Evolutionary conservation across 1,139 yeast species (phyloP).

Genomic region (Candida glucosophila): DNA sequence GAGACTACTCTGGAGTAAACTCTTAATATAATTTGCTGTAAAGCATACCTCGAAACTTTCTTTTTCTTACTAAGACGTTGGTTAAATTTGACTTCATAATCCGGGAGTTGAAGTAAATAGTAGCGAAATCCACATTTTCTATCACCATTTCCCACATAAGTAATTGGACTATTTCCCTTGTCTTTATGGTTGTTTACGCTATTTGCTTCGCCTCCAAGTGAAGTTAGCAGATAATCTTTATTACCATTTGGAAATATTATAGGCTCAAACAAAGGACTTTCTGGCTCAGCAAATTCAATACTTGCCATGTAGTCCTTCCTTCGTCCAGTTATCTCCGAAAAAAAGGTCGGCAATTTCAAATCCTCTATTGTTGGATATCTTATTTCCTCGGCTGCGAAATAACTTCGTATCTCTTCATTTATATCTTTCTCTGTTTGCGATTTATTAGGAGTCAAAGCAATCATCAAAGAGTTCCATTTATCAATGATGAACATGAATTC

Average conservation of each 20-base stretch:
- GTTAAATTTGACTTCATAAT: conserved; percentile 15
- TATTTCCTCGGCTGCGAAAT: too few relatives aligned
- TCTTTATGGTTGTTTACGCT: too few relatives aligned
- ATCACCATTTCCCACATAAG: not conserved
- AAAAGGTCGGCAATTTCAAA: conserved; percentile 18
- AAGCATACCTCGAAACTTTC: conserved; percentile 44
- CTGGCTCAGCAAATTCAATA: not conserved
- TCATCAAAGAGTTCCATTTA: conserved; percentile 34
- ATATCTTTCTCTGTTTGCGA: conserved; percentile 16
- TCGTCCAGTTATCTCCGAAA: conserved; percentile 14
- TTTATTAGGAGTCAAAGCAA: conserved; percentile 24
- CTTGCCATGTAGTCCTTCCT: not conserved
- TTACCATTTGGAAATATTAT: not conserved
- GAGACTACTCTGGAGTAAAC: conserved; percentile 74
- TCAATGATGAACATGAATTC: conserved; percentile 30
- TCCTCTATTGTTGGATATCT: too few relatives aligned
- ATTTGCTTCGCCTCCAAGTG: too few relatives aligned
- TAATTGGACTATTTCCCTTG: too few relatives aligned
- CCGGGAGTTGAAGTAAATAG: not conserved
- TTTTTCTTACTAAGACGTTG: conserved; percentile 20
- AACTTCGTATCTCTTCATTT: conserved; percentile 22
- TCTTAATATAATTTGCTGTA: conserved; percentile 64
- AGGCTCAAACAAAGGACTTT: too few relatives aligned
- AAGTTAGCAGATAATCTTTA: too few relatives aligned
- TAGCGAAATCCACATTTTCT: too few relatives aligned